Base-by-base conservation (phyloP, 208 protist genomes). In the Acanthamoeba sp. region DNA sequence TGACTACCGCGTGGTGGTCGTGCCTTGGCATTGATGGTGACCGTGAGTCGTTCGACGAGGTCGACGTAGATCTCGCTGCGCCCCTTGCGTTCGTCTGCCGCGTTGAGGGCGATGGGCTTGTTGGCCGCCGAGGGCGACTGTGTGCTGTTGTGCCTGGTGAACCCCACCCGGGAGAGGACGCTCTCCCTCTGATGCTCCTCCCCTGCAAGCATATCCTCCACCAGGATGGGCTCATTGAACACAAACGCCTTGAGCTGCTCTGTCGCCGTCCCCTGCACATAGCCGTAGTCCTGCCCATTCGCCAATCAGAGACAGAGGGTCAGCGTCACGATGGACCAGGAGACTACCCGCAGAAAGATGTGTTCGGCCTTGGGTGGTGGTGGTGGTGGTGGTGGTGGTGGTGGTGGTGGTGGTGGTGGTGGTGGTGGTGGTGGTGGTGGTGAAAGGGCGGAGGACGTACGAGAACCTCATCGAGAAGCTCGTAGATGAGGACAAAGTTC, bases 401-500 rank as follows among this genome's bases (percentile, higher is more conserved):
- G n/a, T n/a, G n/a, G n/a, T n/a, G n/a, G n/a, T n/a, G n/a, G n/a
- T 27, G 29, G 18, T 34, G 62, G 29, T 18, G 32, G 69, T 10
- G 38, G 12, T n/a, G 9, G 2, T 40, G 29, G 9, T 32, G 57
- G 14, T 1, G n/a, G 29, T 36, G 2, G 1, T 42, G 85, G 71
- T 24, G 24, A 36, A 22, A 6, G 20, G 1, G 36, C 16, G 38
- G 18, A 78, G 42, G 14, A 78, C 89, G 2, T 57, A 93, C 89
- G 18, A 98, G 82, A 87, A 98, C 96, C 94, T 99, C 98, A 94
- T 99, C 98, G 45, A 99, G 80, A n/a, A 99, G 84, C 94, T 99
- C 98, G 95, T 99, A 99, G 29, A 98, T 95, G 18, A 99, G 95
- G 24, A 98, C 95, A 50, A 99, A 98, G 96, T 99, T 99, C 59